Base-by-base conservation (phyloP, 495 filamentous ascomycete species). In the Lepraria neglecta region DNA sequence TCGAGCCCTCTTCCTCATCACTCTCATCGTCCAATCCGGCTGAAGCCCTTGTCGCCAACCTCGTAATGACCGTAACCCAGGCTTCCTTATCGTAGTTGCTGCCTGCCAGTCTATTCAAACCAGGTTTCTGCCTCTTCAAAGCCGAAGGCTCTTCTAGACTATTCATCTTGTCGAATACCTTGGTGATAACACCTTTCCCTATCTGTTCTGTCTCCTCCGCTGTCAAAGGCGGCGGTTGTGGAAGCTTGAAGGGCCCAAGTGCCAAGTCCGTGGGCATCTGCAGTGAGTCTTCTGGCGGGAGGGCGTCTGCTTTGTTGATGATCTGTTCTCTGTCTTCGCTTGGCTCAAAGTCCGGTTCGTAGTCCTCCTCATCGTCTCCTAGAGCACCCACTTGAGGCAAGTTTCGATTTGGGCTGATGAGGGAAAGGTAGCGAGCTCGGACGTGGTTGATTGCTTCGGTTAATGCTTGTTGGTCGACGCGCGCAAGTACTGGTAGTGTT, bases 31-130 rank as follows among this genome's bases (percentile, higher is more conserved):
- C 85, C 17, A 91, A 74, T 12, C 84, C 86, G 11, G 84, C 81
- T 48, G 84, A 78, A 55, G 89, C 82, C 42, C 94, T 82, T 14
- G 92, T 97, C 19, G 92, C 92, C 44, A 97, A 75, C 40, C 94
- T 87, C 21, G 85, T 85, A 58, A 97, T 83, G 19, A 97, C 75
- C 1, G 91, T 90, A 43, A 95, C 79, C 94, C 92, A 98, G 4
- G 91, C 87, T 56, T 97, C 91, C 61, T 88, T 82, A 68, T 96
- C 92, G 66, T 90, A 88, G 4, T 81, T 87, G 70, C 86, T 94
- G 12, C 88, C 91, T 1, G 92, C 94, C 24, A 96, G 77, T 47
- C 92, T 81, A 63, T 89, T 86, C 63, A 97, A 85, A 5, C 94
- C 94, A 66, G 76, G 64, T 46, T 74, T 71, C 67, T 73, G 51